A percentile compares a stretch with the other conserved stretches of the same genome.
Conservation (phyloP, 495 filamentous ascomycete genomes). For the Penicillium lagena region DNA sequence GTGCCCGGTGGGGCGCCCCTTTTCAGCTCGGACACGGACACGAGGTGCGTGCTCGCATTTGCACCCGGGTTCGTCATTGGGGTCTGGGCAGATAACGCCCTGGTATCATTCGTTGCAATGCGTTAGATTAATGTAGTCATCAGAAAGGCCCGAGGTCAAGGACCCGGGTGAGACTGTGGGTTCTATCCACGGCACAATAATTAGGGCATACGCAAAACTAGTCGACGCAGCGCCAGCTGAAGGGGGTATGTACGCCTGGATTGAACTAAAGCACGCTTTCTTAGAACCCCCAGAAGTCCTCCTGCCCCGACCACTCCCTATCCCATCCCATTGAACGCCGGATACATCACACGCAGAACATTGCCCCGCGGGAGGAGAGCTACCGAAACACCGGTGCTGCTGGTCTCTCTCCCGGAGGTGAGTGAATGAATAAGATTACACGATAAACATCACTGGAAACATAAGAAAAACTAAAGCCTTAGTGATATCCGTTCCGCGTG, state of each 20-base stretch:
- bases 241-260: slow-evolving; percentile 31
- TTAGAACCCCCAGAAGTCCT: slow-evolving; percentile 26
- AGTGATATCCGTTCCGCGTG: slow-evolving; percentile 38
- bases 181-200: no score
- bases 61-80: not conserved
- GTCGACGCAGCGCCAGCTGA: not conserved
- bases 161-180: no score
- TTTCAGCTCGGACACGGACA: slow-evolving; percentile 14
- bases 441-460: slow-evolving; percentile 7
- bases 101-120: no score
- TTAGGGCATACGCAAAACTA: no score
- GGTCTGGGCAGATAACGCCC: not conserved
- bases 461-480: slow-evolving; percentile 4
- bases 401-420: not conserved
- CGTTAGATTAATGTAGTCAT: no score
- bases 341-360: slow-evolving; percentile 17
- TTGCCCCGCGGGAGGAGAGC: slow-evolving; percentile 2
- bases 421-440: slow-evolving; percentile 15
- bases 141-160: no score
- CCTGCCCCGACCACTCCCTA: slow-evolving; percentile 29
- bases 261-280: slow-evolving; percentile 20
- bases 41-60: slow-evolving; percentile 2
- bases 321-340: slow-evolving; percentile 23
- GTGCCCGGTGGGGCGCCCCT: slow-evolving; percentile 6
- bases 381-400: not conserved